These are phyloP conservation scores for Arachis stenosperma DNA, from an alignment of 306 rosid genomes.

Conservation along the genomic window DNA sequence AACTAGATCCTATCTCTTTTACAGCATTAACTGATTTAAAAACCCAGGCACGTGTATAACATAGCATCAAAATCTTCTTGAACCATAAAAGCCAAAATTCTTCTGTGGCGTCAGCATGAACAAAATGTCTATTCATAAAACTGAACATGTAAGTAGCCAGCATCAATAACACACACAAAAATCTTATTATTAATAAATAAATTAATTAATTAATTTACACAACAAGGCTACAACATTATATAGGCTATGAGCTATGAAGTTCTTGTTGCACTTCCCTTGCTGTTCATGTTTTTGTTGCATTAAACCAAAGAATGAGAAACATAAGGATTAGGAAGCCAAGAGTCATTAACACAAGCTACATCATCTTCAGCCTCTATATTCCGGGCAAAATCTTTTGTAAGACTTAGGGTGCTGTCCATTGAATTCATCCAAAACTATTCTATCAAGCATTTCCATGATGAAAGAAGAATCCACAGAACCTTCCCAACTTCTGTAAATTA, in stretches of 20 bases:
- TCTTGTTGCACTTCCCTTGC: slow-evolving; percentile 60
- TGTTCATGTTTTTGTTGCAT: slow-evolving; percentile 67
- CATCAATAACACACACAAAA: background rate
- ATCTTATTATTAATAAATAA: too few species aligned
- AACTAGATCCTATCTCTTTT: too few species aligned
- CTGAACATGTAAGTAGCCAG: background rate
- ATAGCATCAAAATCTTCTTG: too few species aligned
- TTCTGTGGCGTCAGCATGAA: too few species aligned
- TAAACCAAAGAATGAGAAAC: slow-evolving; percentile 50
- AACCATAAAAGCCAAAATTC: too few species aligned
- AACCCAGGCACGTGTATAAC: too few species aligned
- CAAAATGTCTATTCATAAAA: too few species aligned
- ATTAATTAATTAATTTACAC: background rate
- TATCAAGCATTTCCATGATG: background rate
- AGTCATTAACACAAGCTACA: slow-evolving; percentile 37
- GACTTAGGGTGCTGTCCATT: slow-evolving; percentile 20
- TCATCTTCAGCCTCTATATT: slow-evolving; percentile 4
- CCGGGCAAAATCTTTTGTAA: slow-evolving; percentile 16
- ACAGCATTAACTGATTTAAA: too few species aligned
- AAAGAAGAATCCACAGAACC: slow-evolving; percentile 13
- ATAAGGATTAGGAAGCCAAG: slow-evolving; percentile 53
- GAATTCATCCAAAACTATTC: slow-evolving; percentile 10
- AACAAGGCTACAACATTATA: slow-evolving; percentile 31
- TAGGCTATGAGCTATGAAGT: slow-evolving; percentile 48
- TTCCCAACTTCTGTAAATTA: slow-evolving; percentile 31